Conservation (phyloP, 495 filamentous ascomycete genomes). For the Trichoderma parareesei region DNA sequence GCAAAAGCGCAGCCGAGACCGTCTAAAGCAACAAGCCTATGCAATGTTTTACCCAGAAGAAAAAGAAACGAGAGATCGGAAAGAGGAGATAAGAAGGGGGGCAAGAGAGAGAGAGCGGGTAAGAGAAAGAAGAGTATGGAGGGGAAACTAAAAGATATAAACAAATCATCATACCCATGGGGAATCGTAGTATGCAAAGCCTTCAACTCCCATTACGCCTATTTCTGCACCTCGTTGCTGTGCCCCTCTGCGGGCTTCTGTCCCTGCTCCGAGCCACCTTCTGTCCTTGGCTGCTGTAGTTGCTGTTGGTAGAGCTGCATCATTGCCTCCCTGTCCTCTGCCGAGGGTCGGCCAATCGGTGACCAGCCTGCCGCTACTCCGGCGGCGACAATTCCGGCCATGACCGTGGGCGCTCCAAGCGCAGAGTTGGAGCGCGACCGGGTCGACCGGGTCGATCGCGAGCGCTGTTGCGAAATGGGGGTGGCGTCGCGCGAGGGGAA, state of each 20-base stretch:
- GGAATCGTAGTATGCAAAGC: conserved; percentile 7
- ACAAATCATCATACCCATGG: neutral
- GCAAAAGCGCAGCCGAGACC: neutral
- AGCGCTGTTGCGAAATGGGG: conserved; percentile 64
- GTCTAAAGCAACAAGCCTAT: neutral
- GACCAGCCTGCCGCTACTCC: conserved; percentile 81
- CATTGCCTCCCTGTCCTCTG: conserved; percentile 3
- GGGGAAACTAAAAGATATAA: neutral
- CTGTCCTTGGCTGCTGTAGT: neutral
- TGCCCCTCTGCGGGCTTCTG: neutral
- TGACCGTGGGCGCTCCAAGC: conserved; percentile 73
- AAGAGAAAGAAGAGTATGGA: neutral
- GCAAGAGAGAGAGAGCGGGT: conserved; percentile 8
- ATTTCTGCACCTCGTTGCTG: neutral
- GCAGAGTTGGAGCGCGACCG: conserved; percentile 84
- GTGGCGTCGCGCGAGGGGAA: conserved; percentile 48
- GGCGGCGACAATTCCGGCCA: conserved; percentile 83
- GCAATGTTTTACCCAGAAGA: conserved; percentile 5
- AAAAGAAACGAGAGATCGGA: conserved; percentile 3
- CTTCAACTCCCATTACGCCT: conserved; percentile 7
- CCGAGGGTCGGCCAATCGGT: conserved; percentile 54
- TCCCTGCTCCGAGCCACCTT: neutral
- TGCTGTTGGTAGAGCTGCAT: conserved; percentile 2
- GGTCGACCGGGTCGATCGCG: conserved; percentile 61
- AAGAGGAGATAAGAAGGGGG: neutral